A percentile compares a stretch with the other conserved stretches of the same genome.
phyloP scores from a whole-genome alignment of 2,329 filamentous ascomycete species.

The Aspergillus aculeatinus region DNA sequence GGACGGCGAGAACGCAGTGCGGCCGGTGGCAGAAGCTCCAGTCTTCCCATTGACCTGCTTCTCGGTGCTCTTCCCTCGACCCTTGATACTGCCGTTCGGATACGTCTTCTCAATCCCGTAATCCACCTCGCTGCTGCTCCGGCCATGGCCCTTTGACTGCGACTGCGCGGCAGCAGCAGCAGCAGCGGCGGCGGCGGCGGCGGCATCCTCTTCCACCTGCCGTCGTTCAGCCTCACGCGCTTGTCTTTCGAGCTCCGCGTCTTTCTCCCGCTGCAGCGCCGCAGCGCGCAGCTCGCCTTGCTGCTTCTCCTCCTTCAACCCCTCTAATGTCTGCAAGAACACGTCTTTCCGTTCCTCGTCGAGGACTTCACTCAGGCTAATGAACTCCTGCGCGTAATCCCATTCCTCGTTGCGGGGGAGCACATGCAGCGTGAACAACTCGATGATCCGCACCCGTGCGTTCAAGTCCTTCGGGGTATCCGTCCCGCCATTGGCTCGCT shows the following conservation, averaged over 20 bases:
- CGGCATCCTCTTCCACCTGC: constrained; percentile 31
- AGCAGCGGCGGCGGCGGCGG: constrained; percentile 29
- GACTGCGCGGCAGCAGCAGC: constrained; percentile 40
- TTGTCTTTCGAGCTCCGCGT: constrained; percentile 54
- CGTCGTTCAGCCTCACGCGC: constrained; percentile 45
- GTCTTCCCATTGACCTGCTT: constrained; percentile 23
- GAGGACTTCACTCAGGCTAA: constrained; percentile 77
- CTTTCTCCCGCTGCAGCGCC: constrained; percentile 62
- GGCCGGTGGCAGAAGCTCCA: constrained; percentile 25
- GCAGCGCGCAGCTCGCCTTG: constrained; percentile 65
- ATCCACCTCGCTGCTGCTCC: constrained; percentile 65
- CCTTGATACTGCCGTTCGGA: constrained; percentile 35
- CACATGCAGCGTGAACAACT: constrained; percentile 92
- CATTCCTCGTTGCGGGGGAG: constrained; percentile 92
- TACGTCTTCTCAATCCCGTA: constrained; percentile 65
- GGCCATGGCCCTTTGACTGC: constrained; percentile 43
- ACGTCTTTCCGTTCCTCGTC: constrained; percentile 90
- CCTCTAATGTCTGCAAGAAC: constrained; percentile 82
- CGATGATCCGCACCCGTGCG: constrained; percentile 84
- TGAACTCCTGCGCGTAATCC: constrained; percentile 93
- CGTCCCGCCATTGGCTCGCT: constrained; percentile 58
- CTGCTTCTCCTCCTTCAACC: constrained; percentile 78
- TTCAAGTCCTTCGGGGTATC: constrained; percentile 82
- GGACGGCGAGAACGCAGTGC: constrained; percentile 34
- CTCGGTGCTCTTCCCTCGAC: constrained; percentile 28